Percentiles rank a stretch among this genome's conserved stretches.
Conservation (phyloP, 2,329 filamentous ascomycete species). For the Thelonectria blattea region DNA sequence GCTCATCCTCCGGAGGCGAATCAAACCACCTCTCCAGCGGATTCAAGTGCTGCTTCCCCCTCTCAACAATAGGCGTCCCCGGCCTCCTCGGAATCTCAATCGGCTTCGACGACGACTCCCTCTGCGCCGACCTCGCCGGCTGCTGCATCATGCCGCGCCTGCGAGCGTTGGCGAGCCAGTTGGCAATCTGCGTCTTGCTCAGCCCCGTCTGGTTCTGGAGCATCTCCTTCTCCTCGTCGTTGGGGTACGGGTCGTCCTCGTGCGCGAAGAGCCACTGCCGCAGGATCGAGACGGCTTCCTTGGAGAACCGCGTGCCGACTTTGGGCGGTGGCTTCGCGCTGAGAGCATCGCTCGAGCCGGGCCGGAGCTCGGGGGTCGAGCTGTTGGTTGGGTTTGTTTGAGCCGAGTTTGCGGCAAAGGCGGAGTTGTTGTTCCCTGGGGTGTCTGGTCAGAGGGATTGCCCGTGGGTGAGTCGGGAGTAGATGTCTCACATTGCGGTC, state of each 20-base stretch:
- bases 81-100: constrained; percentile 15
- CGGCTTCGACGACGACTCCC: background rate
- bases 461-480: too few species aligned
- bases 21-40: constrained; percentile 43
- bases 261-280: constrained; percentile 73
- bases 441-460: background rate
- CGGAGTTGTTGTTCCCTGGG: background rate
- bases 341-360: background rate
- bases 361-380: background rate
- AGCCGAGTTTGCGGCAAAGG: background rate
- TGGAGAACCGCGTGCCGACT: constrained; percentile 26
- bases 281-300: constrained; percentile 22
- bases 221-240: constrained; percentile 78
- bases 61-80: constrained; percentile 43
- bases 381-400: background rate
- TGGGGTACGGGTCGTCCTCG: constrained; percentile 80
- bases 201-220: constrained; percentile 77
- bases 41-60: constrained; percentile 25
- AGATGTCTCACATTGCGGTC: background rate
- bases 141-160: constrained; percentile 71
- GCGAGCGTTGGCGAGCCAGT: constrained; percentile 88
- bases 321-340: constrained; percentile 11
- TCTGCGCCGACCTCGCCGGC: background rate
- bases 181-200: constrained; percentile 78
- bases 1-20: constrained; percentile 44